Conservation (phyloP, 352 stramenopile genomes). For the Aphanomyces cochlioides region DNA sequence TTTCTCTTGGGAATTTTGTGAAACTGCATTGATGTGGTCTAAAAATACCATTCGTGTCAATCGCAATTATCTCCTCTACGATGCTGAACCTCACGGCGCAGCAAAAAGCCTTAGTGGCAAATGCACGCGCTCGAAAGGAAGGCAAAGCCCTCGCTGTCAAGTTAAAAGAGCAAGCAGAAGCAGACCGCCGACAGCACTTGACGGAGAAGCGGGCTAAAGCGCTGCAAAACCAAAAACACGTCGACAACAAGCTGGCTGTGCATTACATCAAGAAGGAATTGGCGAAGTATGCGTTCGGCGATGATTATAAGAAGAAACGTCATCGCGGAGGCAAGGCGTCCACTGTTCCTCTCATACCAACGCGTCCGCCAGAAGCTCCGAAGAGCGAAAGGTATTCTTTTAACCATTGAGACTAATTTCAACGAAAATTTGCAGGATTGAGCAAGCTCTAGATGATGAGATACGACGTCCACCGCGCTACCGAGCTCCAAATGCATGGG, state of each 20-base stretch:
- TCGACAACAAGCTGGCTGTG: slow-evolving; percentile 6
- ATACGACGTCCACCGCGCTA: slow-evolving; percentile 18
- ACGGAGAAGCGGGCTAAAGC: background rate
- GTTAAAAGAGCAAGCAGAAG: slow-evolving; percentile 10
- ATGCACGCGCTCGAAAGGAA: slow-evolving; percentile 12
- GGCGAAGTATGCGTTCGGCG: slow-evolving; percentile 9
- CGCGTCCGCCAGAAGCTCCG: too few relatives aligned
- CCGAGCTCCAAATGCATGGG: slow-evolving; percentile 22
- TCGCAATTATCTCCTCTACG: background rate
- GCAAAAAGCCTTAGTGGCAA: slow-evolving; percentile 10
- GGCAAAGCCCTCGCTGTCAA: slow-evolving; percentile 16
- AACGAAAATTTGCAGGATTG: too few relatives aligned
- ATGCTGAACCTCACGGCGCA: slow-evolving; percentile 16
- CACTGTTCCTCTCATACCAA: too few relatives aligned
- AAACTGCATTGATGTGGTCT: too few relatives aligned
- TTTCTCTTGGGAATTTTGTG: too few relatives aligned
- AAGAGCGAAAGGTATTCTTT: too few relatives aligned
- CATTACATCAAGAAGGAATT: slow-evolving; percentile 15
- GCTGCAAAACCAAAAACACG: background rate
- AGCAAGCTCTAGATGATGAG: background rate
- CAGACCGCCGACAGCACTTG: background rate
- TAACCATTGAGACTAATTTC: background rate
- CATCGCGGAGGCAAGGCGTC: background rate
- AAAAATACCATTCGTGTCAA: too few relatives aligned
- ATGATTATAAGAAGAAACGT: background rate